A percentile compares a stretch with the other conserved stretches of the same genome.
phyloP scores from a whole-genome alignment of 2,329 filamentous ascomycete species.

The Xylariales sp. region DNA sequence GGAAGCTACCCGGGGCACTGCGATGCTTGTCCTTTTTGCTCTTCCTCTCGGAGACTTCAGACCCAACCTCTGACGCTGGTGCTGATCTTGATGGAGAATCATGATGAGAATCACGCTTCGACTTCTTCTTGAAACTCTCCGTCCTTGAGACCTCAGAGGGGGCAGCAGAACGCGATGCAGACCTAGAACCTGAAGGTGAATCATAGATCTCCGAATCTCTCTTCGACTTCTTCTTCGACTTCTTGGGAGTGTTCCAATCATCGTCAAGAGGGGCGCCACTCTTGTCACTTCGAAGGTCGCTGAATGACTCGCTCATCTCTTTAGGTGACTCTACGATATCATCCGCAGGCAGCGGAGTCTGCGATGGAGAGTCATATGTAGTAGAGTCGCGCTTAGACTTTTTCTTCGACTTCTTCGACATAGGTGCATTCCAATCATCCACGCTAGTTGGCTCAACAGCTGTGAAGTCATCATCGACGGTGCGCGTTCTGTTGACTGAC shows the following conservation, averaged over 20 bases:
- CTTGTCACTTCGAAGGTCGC: constrained; percentile 23
- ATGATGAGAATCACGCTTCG: constrained; percentile 8
- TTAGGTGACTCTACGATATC: constrained; percentile 37
- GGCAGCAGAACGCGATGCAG: constrained; percentile 27
- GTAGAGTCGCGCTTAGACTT: constrained; percentile 25
- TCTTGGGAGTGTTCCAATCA: constrained; percentile 31
- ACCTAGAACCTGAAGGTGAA: constrained; percentile 15
- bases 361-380: constrained; percentile 26
- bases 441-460: constrained; percentile 12
- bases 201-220: constrained; percentile 23
- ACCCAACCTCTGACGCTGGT: constrained; percentile 12
- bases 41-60: constrained; percentile 21
- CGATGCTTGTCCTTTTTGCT: constrained; percentile 36
- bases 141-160: constrained; percentile 33
- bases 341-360: constrained; percentile 23
- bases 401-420: constrained; percentile 30
- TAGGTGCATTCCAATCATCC: constrained; percentile 20
- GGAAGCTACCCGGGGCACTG: constrained; percentile 29
- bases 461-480: no score
- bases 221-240: constrained; percentile 32
- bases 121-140: constrained; percentile 18
- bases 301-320: constrained; percentile 31
- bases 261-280: constrained; percentile 22
- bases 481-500: constrained; percentile 7
- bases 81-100: constrained; percentile 15